Evolutionary conservation across 352 stramenopile genomes (phyloP), one percentile per base, ranked within the genome.

Genomic region (Pilasporangium apinafurcum): DNA sequence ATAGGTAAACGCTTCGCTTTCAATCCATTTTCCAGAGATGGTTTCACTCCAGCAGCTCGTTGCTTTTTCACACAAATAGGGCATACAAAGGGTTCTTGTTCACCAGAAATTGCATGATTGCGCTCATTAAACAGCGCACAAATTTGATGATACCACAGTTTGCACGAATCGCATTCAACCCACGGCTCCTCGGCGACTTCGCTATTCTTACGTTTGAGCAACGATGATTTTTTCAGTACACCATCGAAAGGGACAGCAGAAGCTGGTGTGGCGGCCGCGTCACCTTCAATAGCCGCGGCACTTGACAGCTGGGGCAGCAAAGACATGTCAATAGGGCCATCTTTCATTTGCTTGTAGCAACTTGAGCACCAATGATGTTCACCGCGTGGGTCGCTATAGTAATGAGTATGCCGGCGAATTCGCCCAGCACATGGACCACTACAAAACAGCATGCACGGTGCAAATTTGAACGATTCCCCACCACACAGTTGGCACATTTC

Each of bases 111-210:
- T 0, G 94, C 93, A 62, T 99, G 98, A 51, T 98, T 98, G 2
- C 96, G 77, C 48, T 96, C 96, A 61, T 99, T 99, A 65, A 99
- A 99, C 9, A 99, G 78, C 24, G 94, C 96, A 64, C 97, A 99
- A 53, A 99, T 98, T 51, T 99, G 96, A 66, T 99, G 97, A 34
- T 99, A 97, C 96, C 96, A 99, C 24, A 97, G 60, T 40, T 98
- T 96, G 62, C 97, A 99, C 20, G 82, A 87, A 53, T 99, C 95
- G 62, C 97, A 99, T 50, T 98, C 86, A 4, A 99, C 96, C 97
- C 97, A 99, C 44, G 86, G 82, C 57, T 98, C 95, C 69, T 97
- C 92, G 4, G 95, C 91, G 1, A 98, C 83, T 57, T 99, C 95
- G 51, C 98, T 98, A 65, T 99, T 99, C 62, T 99, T 98, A 33